phyloP scores from a whole-genome alignment of 2,329 filamentous ascomycete genomes.

The Aphanocladium album region DNA sequence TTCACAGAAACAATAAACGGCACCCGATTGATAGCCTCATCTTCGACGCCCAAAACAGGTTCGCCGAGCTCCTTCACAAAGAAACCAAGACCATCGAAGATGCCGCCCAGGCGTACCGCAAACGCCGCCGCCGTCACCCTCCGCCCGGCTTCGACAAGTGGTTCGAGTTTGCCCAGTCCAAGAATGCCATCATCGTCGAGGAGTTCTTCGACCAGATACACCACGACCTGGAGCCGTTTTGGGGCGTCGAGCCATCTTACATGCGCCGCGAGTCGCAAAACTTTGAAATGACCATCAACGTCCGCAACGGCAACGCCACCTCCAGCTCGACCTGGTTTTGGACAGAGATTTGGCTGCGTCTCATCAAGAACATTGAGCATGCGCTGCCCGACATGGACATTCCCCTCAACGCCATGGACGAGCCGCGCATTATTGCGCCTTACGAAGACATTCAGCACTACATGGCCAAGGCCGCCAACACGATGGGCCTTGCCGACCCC shows the following conservation, averaged over 20 bases:
- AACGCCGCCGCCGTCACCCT: constrained; percentile 54
- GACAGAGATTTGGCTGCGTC: constrained; percentile 51
- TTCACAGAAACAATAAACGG: not conserved
- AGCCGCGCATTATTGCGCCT: constrained; percentile 58
- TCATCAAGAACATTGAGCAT: constrained; percentile 49
- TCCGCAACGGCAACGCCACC: constrained; percentile 48
- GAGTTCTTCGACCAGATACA: constrained; percentile 62
- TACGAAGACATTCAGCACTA: constrained; percentile 56
- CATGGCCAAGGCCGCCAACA: constrained; percentile 48
- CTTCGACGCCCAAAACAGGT: constrained; percentile 35
- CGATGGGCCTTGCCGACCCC: constrained; percentile 37
- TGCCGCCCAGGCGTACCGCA: constrained; percentile 54
- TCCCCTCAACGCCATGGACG: constrained; percentile 62
- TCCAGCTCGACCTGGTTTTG: constrained; percentile 52
- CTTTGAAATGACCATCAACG: constrained; percentile 57
- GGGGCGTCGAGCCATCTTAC: constrained; percentile 43
- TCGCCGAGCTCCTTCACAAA: constrained; percentile 35
- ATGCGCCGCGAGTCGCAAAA: constrained; percentile 49
- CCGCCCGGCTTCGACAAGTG: constrained; percentile 59
- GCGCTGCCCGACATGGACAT: constrained; percentile 63
- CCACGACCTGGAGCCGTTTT: constrained; percentile 55
- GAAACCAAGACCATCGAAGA: constrained; percentile 47
- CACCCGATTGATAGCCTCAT: constrained; percentile 53
- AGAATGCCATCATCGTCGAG: constrained; percentile 53
- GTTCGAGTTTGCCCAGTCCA: constrained; percentile 50